Evolutionary conservation across 371 early-diverging fungal species (phyloP), one percentile per base, ranked within the genome.

Genomic region (Globomyces sp.): DNA sequence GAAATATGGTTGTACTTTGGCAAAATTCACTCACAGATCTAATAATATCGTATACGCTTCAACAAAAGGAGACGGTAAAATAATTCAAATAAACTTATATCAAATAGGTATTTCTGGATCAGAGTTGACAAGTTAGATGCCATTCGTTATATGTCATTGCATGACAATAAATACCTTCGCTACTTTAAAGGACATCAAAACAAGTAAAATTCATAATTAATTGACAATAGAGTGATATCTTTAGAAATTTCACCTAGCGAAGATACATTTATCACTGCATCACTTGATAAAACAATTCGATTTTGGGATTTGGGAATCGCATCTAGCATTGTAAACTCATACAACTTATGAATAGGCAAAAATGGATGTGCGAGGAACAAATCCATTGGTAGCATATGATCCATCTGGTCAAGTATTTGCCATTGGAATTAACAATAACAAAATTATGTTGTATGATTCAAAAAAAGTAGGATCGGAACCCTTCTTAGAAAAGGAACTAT

Each of bases 151-250:
- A 80, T 97, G 40, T 95, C 95, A 8, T 72, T 92, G 6, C 91
- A 93, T 67, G 94, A 94, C 55, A 97, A 97, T 76, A 88, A 90
- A 77, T 97, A 89, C 65, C 81, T 96, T 57, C 81, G 92, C 13
- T 96, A 95, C 74, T 97, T 95, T 77, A 78, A 79, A 43, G 98
- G 95, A 1, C 98, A 97, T 70, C 86, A 78, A 40, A 80, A 24
- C 24, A 24, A 24, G 24, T 24, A 24, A 24, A 24, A 24, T 24
- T 24, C 24, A 24, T 24, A 24, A 24, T 24, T 24, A 24, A 24
- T 24, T 24, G 24, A 24, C 24, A 24, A 79, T 52, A 89, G 89
- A 48, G 93, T 94, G 3, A 79, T 82, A 3, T 74, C 83, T 4
- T 69, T 94, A 13, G 92, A 90, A 67, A 86, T 93, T 87, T 87